Conservation (phyloP, 805 yeast genomes). For the Hanseniaspora meyeri region DNA sequence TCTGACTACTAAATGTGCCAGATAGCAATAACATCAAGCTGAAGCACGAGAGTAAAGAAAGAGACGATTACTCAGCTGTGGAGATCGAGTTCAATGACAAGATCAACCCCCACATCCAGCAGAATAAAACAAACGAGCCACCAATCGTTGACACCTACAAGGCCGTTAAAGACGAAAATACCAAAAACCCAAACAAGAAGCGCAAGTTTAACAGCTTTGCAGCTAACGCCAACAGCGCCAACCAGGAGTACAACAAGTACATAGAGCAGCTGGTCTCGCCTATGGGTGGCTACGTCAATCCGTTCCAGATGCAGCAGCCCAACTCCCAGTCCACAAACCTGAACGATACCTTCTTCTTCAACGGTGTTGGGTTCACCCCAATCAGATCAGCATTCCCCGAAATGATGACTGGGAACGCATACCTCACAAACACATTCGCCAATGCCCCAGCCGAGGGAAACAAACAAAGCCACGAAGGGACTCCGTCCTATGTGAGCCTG, state of each 20-base stretch:
- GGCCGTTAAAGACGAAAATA: neutral
- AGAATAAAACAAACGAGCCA: neutral
- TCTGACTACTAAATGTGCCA: constrained; percentile 6
- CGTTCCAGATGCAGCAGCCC: constrained; percentile 9
- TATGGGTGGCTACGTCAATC: constrained; percentile 16
- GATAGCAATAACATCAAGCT: constrained; percentile 15
- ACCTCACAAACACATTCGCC: neutral
- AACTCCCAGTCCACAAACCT: neutral
- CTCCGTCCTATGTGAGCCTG: neutral
- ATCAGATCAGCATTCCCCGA: constrained; percentile 12
- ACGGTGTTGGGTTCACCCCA: constrained; percentile 8
- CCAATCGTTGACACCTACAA: neutral
- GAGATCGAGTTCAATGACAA: constrained; percentile 28
- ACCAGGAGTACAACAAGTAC: constrained; percentile 23
- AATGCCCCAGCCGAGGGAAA: constrained; percentile 11
- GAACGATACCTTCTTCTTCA: neutral
- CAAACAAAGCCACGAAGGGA: constrained; percentile 10
- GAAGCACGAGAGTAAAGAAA: neutral
- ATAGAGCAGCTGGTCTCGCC: constrained; percentile 20
- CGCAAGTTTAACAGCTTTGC: neutral
- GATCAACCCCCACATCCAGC: constrained; percentile 8
- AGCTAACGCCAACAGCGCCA: constrained; percentile 13
- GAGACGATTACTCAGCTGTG: constrained; percentile 43
- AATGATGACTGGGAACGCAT: neutral
- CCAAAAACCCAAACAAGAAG: neutral